Evolutionary conservation across 257 asterid species (phyloP).

Genomic region (Solanum appendiculatum): DNA sequence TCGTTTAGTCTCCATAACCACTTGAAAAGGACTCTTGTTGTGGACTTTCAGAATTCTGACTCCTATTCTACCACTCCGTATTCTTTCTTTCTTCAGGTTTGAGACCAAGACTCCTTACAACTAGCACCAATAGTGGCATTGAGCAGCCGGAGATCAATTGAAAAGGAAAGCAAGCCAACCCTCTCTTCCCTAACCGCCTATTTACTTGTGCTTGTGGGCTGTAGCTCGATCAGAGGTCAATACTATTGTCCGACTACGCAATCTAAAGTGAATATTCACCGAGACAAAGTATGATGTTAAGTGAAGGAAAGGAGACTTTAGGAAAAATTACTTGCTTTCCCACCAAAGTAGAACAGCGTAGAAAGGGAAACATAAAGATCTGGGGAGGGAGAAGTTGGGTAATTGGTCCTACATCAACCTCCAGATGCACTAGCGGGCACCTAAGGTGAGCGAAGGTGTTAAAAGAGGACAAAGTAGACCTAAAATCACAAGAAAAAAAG

Average conservation of each 20-base stretch:
- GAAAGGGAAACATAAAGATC: neutral
- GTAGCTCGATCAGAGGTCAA: neutral
- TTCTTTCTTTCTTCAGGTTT: neutral
- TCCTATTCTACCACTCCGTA: neutral
- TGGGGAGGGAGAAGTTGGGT: neutral
- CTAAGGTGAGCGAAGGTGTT: too few relatives aligned
- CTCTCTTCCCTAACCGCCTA: neutral
- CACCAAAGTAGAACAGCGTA: neutral
- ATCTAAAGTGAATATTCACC: neutral
- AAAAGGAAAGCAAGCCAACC: neutral
- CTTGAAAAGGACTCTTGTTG: neutral
- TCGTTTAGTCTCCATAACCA: neutral
- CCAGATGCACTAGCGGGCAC: too few relatives aligned
- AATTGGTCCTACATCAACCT: neutral
- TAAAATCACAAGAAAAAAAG: too few relatives aligned
- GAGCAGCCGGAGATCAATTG: neutral
- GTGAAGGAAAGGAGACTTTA: neutral
- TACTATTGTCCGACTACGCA: neutral
- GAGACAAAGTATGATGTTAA: neutral
- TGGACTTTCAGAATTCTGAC: neutral
- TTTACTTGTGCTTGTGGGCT: neutral
- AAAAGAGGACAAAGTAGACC: too few relatives aligned
- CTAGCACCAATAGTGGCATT: neutral
- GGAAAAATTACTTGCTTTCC: neutral
- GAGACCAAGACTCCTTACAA: neutral